These are phyloP conservation scores for Clonostachys chloroleuca DNA, from an alignment of 2,329 filamentous ascomycete genomes.

Conservation along the genomic window DNA sequence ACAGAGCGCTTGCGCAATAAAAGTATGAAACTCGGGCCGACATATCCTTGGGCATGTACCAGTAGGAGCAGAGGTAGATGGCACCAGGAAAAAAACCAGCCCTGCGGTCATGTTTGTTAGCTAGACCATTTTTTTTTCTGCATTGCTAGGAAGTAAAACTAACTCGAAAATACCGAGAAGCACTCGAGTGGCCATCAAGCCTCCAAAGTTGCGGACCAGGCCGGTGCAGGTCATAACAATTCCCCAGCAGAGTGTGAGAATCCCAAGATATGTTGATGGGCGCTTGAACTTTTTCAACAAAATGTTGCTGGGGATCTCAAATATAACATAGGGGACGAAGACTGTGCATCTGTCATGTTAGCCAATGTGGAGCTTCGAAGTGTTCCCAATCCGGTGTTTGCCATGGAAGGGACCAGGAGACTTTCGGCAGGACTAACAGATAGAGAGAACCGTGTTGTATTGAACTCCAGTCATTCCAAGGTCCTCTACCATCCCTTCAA, in stretches of 20 bases:
- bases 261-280: constrained; percentile 51
- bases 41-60: constrained; percentile 20
- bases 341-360: constrained; percentile 21
- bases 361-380: no score
- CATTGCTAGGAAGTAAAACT: constrained; percentile 36
- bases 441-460: constrained; percentile 23
- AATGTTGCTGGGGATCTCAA: constrained; percentile 74
- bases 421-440: constrained; percentile 23
- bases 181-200: constrained; percentile 44
- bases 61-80: constrained; percentile 17
- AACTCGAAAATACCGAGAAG: constrained; percentile 53
- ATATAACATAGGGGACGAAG: constrained; percentile 72
- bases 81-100: constrained; percentile 22
- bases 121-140: constrained; percentile 53
- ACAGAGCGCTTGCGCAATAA: constrained; percentile 14
- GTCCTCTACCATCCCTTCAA: constrained; percentile 25
- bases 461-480: constrained; percentile 41
- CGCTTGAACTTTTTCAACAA: constrained; percentile 63
- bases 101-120: neutral
- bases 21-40: constrained; percentile 18
- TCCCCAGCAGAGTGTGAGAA: constrained; percentile 50
- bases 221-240: constrained; percentile 45
- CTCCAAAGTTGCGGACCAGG: constrained; percentile 40
- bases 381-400: no score
- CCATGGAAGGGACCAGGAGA: no score